Base-by-base conservation (phyloP, 495 filamentous ascomycete genomes). In the Penicillium alfredii region DNA sequence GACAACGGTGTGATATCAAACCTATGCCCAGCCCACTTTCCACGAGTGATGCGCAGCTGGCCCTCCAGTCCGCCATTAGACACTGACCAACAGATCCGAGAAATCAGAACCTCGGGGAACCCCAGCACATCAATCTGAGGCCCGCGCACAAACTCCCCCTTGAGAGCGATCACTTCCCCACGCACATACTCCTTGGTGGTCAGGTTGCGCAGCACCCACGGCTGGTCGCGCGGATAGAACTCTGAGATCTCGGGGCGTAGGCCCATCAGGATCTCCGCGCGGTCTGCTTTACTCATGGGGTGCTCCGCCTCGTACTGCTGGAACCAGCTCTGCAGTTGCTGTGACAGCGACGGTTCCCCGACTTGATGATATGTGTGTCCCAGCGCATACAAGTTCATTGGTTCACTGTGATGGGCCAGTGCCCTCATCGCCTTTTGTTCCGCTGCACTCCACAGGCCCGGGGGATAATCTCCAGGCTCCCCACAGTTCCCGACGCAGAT, bases 21-120 rank as follows among this genome's bases (percentile, higher is more conserved):
- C 12, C 45, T 35, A 40, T 49, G 45, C 5, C 45, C 45, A 6
- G 45, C 40, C 45, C 45, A 49, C 28, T 44, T 49, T 9, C 45
- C 45, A 18, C 26, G 40, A n/a, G 40, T 23, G n/a, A 49, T 18
- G 20, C 40, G 32, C 10, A 21, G 12, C 0, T 17, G 24, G 6
- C 30, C 15, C 4, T 36, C 40, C 23, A 40, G 17, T 20, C 17
- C 13, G n/a, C 31, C 27, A 10, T 24, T 24, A 10, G 19, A 14
- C 16, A 12, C 23, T 2, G 45, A 49, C 45, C 45, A 49, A 4
- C 31, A 40, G 6, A 49, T 49, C 4, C 45, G 40, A 2, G 40
- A 33, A 8, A 49, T 26, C 7, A 49, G 21, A 25, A 49, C 28
- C 20, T 49, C 45, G 3, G 45, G 18, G 25, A 49, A 49, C 0